phyloP scores from a whole-genome alignment of 106 monocot species.

The Dactylorhiza incarnata region DNA sequence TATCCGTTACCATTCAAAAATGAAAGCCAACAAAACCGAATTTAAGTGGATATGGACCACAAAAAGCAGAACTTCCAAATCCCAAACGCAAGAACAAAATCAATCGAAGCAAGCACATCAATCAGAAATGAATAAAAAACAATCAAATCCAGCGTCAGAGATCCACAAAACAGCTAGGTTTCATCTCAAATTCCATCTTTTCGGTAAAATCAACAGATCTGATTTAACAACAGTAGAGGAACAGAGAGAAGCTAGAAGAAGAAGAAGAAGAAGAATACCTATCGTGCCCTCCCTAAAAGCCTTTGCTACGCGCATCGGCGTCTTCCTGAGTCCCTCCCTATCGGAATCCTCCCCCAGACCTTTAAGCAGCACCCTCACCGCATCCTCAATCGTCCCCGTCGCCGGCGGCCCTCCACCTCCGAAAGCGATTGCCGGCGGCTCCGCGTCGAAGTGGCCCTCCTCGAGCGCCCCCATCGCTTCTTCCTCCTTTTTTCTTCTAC shows the following conservation, averaged over 20 bases:
- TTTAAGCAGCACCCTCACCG: conserved; percentile 35
- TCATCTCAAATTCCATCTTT: background rate
- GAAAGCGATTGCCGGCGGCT: background rate
- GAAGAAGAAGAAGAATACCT: conserved; percentile 20
- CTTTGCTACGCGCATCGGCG: conserved; percentile 58
- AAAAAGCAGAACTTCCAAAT: no score
- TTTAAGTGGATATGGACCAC: no score
- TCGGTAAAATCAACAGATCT: background rate
- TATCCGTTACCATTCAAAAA: no score
- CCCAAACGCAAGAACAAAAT: background rate
- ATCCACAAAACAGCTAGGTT: background rate
- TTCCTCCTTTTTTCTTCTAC: background rate
- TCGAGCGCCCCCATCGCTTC: conserved; percentile 17
- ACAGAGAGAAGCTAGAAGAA: background rate
- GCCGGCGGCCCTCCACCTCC: background rate
- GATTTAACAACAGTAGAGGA: background rate
- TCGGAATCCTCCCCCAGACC: conserved; percentile 46
- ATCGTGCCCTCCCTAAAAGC: conserved; percentile 42
- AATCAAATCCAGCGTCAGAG: background rate
- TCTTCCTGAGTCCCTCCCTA: conserved; percentile 56
- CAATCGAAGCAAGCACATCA: background rate
- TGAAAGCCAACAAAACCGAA: no score
- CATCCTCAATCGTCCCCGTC: conserved; percentile 33
- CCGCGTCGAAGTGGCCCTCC: conserved; percentile 6
- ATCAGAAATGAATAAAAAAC: background rate